Percentiles rank a stretch among this genome's conserved stretches.
These are phyloP conservation scores for Coniophora puteana DNA, from an alignment of 1,284 basidiomycete species.

Conservation along the genomic window DNA sequence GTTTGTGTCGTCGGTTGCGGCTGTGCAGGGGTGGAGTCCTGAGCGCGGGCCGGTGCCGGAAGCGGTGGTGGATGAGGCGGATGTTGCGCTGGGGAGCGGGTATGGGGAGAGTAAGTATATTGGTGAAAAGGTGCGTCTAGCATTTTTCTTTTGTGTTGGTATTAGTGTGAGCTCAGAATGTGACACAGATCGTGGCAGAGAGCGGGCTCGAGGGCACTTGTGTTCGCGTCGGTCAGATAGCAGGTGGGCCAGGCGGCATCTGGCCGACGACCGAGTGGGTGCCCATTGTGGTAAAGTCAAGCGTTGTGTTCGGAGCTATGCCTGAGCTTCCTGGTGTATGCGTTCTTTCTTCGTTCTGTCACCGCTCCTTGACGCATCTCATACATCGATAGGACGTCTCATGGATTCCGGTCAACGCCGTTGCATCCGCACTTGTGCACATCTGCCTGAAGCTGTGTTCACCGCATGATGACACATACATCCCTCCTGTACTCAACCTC, in stretches of 20 bases:
- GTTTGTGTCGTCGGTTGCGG: conserved; percentile 28
- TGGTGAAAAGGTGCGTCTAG: conserved; percentile 17
- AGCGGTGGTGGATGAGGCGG: conserved; percentile 18
- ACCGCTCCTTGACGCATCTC: conserved; percentile 16
- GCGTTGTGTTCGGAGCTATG: conserved; percentile 22
- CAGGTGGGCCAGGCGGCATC: conserved; percentile 29
- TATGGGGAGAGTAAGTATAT: conserved; percentile 33
- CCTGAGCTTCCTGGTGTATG: conserved; percentile 27
- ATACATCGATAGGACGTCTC: conserved; percentile 24
- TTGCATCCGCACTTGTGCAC: conserved; percentile 29
- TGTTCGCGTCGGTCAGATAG: conserved; percentile 44
- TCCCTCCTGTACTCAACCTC: conserved; percentile 27
- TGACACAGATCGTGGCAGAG: conserved; percentile 17
- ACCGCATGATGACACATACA: too few species aligned
- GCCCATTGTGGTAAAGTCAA: conserved; percentile 36
- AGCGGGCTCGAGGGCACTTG: conserved; percentile 24
- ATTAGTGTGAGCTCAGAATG: too few species aligned
- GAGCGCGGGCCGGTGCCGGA: conserved; percentile 27
- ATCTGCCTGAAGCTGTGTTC: conserved; percentile 16
- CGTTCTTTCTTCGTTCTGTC: conserved; percentile 4
- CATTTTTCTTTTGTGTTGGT: too few species aligned
- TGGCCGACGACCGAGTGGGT: conserved; percentile 46
- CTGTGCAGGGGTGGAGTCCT: conserved; percentile 20
- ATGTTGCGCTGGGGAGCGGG: conserved; percentile 22
- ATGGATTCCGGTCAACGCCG: conserved; percentile 30